Evolutionary conservation across 371 early-diverging fungal species (phyloP), one percentile per base, ranked within the genome.

Genomic region (Lichtheimia ramosa): DNA sequence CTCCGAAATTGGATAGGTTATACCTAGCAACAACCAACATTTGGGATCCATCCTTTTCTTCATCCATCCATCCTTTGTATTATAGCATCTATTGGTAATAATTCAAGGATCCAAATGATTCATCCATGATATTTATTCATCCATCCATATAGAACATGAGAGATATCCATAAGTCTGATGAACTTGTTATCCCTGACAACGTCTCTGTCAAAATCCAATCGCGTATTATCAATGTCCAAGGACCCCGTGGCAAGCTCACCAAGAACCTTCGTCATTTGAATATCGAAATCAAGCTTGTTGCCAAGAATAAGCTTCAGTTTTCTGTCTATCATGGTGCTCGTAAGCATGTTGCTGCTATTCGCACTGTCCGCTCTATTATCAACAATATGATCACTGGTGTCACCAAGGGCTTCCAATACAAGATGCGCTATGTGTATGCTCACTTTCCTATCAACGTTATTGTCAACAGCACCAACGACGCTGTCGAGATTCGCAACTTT

Each of bases 371-470:
- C 76, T 93, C 97, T 64, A 89, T 96, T 81, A 92, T 99, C 74
- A 86, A 89, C 82, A 99, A 99, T 91, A 89, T 97, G 91, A 95
- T 99, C 81, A 90, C 82, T 63, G 99, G 99, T 83, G 99, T 98
- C 69, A 98, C 98, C 78, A 94, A 94, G 84, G 99, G 99, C 59
- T 99, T 91, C 92, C 86, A 92, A 81, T 99, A 99, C 93, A 96
- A 95, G 88, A 91, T 99, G 95, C 97, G 98, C 69, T 96, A 94
- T 74, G 99, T 96, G 58, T 97, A 98, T 74, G 97, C 98, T 65
- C 99, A 99, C 87, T 99, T 99, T 85, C 99, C 99, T 83, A 99
- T 99, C 90, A 96, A 95, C 87, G 93, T 94, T 68, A 92, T 90
- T 77, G 88, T 99, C 65, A 77, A 84, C 68, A 88, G 95, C 63